Evolutionary conservation across 2,329 filamentous ascomycete genomes (phyloP), one percentile per base, ranked within the genome.

Genomic region (Tricladium varicosporioides): DNA sequence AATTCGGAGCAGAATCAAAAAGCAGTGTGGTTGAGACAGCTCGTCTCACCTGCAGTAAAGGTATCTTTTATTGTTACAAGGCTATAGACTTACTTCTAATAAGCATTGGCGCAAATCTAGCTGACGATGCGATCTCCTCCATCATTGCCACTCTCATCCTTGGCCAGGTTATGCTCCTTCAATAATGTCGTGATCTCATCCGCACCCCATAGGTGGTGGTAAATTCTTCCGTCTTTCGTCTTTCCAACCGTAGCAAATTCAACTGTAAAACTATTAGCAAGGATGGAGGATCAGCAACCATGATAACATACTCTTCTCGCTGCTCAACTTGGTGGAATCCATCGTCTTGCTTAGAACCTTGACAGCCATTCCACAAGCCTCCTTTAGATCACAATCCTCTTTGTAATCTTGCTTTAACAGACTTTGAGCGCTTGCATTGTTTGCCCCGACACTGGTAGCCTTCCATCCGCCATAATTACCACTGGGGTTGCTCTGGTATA

Each of bases 381-480:
- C 94, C 79, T 96, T 91, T 71, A 99, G 76, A 65, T 91, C 88
- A 75, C 92, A 97, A 67, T 97, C 92, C 77, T 99, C 94, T 82
- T 97, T 97, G 80, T 99, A 99, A 75, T 99, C 94, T 76, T 99
- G 94, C 84, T 99, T 99, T 74, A 99, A 77, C 75, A 99, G 76
- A 76, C 92, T 96, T 76, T 97, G 92, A 9, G 95, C 95, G 69
- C 91, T 96, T 46, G 94, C 94, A 73, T 97, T 97, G 82, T 99
- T 99, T 62, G 95, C 95, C 50, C 94, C 94, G 5, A 96, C 92
- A 70, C 92, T 96, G 53, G 94, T 99, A 33, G 94, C 94, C 80
- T 99, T 99, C 94, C 94, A 99, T 56, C 94, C 94, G 63, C 94
- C 95, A 73, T 99, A 99, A 81, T 99, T 99, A 68, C 94, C 94